Conservation (phyloP, 257 asterid genomes). For the Coffea eugenioides region DNA sequence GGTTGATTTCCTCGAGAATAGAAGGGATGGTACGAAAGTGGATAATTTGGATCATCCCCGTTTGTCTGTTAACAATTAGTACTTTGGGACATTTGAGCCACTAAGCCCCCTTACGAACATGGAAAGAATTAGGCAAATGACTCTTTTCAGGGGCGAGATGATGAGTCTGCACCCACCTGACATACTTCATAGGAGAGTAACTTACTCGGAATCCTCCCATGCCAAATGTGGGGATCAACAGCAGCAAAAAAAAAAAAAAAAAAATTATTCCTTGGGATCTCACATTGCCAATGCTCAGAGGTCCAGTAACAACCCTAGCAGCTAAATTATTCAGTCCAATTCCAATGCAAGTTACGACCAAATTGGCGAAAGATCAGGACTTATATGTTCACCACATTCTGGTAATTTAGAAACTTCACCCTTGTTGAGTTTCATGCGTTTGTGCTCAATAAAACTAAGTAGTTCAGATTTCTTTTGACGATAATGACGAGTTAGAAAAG, state of each 20-base stretch:
- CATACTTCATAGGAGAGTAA: too few species aligned
- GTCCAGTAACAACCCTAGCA: not conserved
- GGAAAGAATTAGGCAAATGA: not conserved
- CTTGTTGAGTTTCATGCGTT: not conserved
- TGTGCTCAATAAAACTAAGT: not conserved
- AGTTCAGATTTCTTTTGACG: too few species aligned
- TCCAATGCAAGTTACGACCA: not conserved
- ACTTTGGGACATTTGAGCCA: not conserved
- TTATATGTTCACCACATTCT: too few species aligned
- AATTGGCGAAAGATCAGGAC: not conserved
- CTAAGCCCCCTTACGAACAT: not conserved
- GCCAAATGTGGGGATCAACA: too few species aligned
- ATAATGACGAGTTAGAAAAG: not conserved
- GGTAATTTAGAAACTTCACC: not conserved
- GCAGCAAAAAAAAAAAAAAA: too few species aligned
- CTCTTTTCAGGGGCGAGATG: too few species aligned
- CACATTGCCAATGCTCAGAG: too few species aligned
- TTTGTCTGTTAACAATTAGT: not conserved
- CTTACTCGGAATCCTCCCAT: too few species aligned
- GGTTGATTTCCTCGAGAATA: constrained; percentile 34
- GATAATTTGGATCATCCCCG: constrained; percentile 25
- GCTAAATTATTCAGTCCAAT: not conserved
- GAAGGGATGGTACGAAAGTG: constrained; percentile 27
- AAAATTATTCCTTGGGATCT: too few species aligned
- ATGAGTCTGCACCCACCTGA: too few species aligned